Evolutionary conservation across 495 filamentous ascomycete species (phyloP), one percentile per base, ranked within the genome.

Genomic region (Diplogelasinospora grovesii): DNA sequence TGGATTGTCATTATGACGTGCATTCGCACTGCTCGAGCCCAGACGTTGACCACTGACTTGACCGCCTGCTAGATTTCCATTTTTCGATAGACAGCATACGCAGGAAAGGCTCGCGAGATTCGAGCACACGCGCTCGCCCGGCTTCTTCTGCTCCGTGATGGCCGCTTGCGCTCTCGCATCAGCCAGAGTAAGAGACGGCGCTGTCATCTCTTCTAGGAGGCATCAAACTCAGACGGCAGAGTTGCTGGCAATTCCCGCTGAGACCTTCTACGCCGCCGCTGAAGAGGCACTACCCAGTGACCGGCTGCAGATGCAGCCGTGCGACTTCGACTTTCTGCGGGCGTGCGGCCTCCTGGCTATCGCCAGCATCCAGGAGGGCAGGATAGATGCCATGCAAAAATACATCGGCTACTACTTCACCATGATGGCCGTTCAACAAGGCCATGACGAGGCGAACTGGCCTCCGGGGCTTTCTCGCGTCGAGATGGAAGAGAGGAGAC

Each of bases 391-490:
- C 5, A 65, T 74, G 65, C 71, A 74, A 38, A 56, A 71, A 39
- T 67, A 66, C 41, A 51, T 73, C 11, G 68, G 66, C 38, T 51
- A 60, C 28, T 74, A 74, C 37, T 64, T 68, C 41, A 68, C 59
- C 23, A 42, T 74, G 5, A 54, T 63, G 1, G 60, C 61, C 2
- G 63, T 70, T 56, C 59, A 71, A 36, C 52, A 61, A 1, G 51
- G 71, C 26, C 65, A 75, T 46, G 70, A 74, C 43, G 71, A 75
- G 38, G 54, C 54, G 38, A 59, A 68, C 14, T 75, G 71, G 71
- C 69, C 69, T 3, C 53, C 51, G 22, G 52, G 56, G 10, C 20
- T 57, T 71, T n/a, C 52, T 32, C 42, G 59, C 3, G 54, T 73
- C 15, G 71, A 75, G 41, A 56, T 42, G 11, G 71, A 75, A 41